Percentiles rank a stretch among this genome's conserved stretches.
phyloP scores from a whole-genome alignment of 371 early-diverging fungal species.

The Parasitella parasitica region DNA sequence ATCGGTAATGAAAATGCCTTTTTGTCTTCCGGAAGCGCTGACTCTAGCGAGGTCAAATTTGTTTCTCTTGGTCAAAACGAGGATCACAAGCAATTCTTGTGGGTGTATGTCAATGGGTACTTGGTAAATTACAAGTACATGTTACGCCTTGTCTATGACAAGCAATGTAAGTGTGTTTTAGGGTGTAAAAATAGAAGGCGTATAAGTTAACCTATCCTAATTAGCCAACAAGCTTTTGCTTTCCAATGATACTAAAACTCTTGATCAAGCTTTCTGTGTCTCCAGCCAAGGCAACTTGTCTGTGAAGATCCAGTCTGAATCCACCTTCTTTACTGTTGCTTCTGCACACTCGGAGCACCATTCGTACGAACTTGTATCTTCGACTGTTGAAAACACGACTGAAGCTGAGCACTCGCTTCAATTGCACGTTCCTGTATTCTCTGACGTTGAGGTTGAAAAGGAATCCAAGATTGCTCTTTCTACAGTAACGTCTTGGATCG shows the following conservation, averaged over 20 bases:
- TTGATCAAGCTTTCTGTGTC: slow-evolving; percentile 32
- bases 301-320: slow-evolving; percentile 22
- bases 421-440: slow-evolving; percentile 34
- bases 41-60: slow-evolving; percentile 28
- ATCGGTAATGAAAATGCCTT: slow-evolving; percentile 35
- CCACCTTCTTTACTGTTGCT: slow-evolving; percentile 24
- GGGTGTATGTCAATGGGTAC: slow-evolving; percentile 52
- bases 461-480: slow-evolving; percentile 28
- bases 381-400: neutral
- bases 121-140: slow-evolving; percentile 56
- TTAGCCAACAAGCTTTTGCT: slow-evolving; percentile 33
- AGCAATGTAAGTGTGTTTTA: slow-evolving; percentile 12
- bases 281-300: slow-evolving; percentile 24
- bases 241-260: slow-evolving; percentile 18
- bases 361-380: neutral
- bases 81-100: slow-evolving; percentile 47
- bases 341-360: neutral
- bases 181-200: neutral
- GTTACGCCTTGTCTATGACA: slow-evolving; percentile 32
- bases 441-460: slow-evolving; percentile 22
- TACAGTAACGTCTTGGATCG: slow-evolving; percentile 25
- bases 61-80: slow-evolving; percentile 25
- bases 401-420: slow-evolving; percentile 16
- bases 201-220: neutral
- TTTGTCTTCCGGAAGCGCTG: slow-evolving; percentile 32